Conservation (phyloP, 148 eudicot genomes). For the Beta vulgaris region DNA sequence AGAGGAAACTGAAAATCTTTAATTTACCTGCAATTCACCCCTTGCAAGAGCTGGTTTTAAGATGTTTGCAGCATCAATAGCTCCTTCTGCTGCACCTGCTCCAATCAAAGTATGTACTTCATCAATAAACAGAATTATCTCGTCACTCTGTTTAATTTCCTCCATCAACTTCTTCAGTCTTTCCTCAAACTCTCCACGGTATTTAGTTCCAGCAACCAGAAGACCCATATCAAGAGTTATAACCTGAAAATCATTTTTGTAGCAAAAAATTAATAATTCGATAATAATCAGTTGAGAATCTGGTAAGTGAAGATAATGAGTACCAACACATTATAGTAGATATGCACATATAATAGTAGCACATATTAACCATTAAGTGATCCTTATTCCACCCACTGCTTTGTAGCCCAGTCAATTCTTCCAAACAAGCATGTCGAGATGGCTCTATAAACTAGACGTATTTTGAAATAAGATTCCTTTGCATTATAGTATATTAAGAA, state of each 20-base stretch:
- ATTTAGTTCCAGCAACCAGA: conserved; percentile 91
- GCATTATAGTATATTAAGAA: too few species aligned
- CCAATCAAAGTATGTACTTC: conserved; percentile 94
- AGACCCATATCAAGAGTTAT: conserved; percentile 93
- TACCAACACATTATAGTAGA: background rate
- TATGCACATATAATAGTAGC: background rate
- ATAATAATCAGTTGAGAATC: background rate
- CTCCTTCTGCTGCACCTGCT: conserved; percentile 94
- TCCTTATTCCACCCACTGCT: background rate
- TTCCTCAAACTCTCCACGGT: conserved; percentile 92
- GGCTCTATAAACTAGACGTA: background rate
- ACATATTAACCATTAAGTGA: background rate
- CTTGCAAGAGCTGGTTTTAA: conserved; percentile 93
- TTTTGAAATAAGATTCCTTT: background rate
- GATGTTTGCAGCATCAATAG: conserved; percentile 96
- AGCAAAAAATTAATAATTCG: background rate
- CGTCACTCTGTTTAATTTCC: conserved; percentile 82
- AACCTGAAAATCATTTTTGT: conserved; percentile 43
- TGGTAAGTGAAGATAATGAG: background rate
- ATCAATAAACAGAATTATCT: conserved; percentile 79
- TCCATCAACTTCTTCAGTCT: conserved; percentile 90
- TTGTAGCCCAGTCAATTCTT: background rate
- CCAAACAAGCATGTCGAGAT: background rate
- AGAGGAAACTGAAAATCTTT: background rate
- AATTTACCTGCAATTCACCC: conserved; percentile 84